These are phyloP conservation scores for Magnolia kwangsiensis DNA, from an alignment of 164 flowering plant genomes.

Conservation along the genomic window DNA sequence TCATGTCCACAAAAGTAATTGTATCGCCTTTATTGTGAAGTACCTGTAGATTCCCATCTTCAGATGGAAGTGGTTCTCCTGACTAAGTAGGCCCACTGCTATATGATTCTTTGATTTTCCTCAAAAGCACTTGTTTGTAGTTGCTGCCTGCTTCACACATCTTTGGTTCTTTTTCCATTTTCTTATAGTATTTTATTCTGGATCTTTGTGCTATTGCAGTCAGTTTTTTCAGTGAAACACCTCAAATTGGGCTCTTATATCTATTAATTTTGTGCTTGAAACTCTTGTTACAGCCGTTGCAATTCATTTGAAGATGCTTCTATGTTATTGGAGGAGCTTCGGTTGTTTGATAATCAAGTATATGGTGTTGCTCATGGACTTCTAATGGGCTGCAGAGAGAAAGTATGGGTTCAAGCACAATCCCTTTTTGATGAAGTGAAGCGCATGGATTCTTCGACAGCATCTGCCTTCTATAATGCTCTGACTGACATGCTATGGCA, in stretches of 20 bases:
- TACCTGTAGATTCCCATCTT: background rate
- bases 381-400: slow-evolving; percentile 70
- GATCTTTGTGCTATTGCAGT: background rate
- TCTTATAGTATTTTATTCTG: background rate
- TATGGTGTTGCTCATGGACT: slow-evolving; percentile 98
- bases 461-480: slow-evolving; percentile 98
- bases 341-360: slow-evolving; percentile 77
- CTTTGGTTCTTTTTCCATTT: background rate
- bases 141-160: background rate
- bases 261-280: slow-evolving; percentile 6
- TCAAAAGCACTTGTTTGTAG: background rate
- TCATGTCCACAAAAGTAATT: background rate
- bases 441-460: slow-evolving; percentile 85
- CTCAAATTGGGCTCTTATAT: background rate
- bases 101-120: background rate
- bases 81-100: no score
- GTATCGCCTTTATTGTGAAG: background rate
- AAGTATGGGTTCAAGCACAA: slow-evolving; percentile 74
- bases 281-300: slow-evolving; percentile 70
- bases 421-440: slow-evolving; percentile 87
- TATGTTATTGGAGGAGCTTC: slow-evolving; percentile 85
- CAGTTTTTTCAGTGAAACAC: background rate
- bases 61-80: no score
- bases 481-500: slow-evolving; percentile 98
- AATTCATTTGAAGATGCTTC: slow-evolving; percentile 93